phyloP scores from a whole-genome alignment of 177 flowering plant genomes.

The Vitis hybrid region DNA sequence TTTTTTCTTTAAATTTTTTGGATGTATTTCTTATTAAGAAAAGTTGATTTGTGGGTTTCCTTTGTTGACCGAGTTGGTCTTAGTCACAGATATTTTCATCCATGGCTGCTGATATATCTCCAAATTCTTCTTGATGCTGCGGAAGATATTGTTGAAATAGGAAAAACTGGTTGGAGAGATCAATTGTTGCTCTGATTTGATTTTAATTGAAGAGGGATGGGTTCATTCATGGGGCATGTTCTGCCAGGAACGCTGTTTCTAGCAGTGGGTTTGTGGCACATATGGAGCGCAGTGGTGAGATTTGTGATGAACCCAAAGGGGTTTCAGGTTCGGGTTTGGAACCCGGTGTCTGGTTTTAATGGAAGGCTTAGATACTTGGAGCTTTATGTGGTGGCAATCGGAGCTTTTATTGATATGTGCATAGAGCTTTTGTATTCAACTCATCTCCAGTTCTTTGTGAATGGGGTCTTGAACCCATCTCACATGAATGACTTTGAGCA shows the following conservation, averaged over 20 bases:
- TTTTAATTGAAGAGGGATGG: constrained; percentile 44
- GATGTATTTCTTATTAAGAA: too few relatives aligned
- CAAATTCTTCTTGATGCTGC: too few relatives aligned
- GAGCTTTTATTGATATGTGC: constrained; percentile 83
- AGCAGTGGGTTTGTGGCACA: constrained; percentile 81
- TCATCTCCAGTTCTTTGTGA: constrained; percentile 80
- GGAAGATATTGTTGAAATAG: too few relatives aligned
- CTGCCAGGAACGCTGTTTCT: constrained; percentile 88
- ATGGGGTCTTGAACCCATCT: constrained; percentile 80
- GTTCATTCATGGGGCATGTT: constrained; percentile 91
- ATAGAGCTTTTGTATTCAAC: constrained; percentile 91
- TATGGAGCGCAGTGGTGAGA: constrained; percentile 68
- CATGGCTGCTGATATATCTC: too few relatives aligned
- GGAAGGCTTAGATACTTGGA: constrained; percentile 76
- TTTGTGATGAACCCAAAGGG: constrained; percentile 58
- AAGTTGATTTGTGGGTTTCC: too few relatives aligned
- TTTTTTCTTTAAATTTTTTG: too few relatives aligned
- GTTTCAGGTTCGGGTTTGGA: constrained; percentile 80
- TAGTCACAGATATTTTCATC: too few relatives aligned
- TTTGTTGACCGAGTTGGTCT: too few relatives aligned
- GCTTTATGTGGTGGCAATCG: constrained; percentile 75
- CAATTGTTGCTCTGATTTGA: neutral
- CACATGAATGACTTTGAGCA: constrained; percentile 98
- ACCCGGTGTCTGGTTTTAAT: constrained; percentile 67
- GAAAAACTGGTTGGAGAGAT: too few relatives aligned